Base-by-base conservation (phyloP, 768 basidiomycete genomes). In the Pisolithus orientalis region DNA sequence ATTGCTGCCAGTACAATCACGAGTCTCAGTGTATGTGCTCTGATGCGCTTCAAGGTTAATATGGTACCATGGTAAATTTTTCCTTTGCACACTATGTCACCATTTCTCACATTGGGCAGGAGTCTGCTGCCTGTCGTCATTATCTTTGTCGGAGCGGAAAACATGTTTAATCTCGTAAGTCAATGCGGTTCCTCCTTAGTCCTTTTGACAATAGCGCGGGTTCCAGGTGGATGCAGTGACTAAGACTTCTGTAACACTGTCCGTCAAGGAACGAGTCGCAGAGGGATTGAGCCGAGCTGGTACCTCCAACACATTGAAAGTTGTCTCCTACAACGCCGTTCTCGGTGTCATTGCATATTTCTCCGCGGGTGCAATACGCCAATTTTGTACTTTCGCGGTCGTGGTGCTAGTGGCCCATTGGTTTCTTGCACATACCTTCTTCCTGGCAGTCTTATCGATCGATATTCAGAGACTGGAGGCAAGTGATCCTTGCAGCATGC, bases 381-480 rank as follows among this genome's bases (percentile, higher is more conserved):
- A 97, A 61, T 95, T 97, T 63, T 95, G 94, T 67, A 77, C 84
- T 3, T 97, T 98, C 65, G 92, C 93, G 0, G 85, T 93, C 42
- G 92, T 97, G 24, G 92, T 97, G 10, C 78, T 97, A 21, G 87
- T 97, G 29, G 94, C 93, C 14, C 94, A 98, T 66, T 98, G 93
- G 93, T 95, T 94, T 72, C 78, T 98, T 54, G 87, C 95, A 14
- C 91, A 96, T 63, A 96, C 93, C 0, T 95, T 97, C 72, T 97
- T 95, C 70, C 76, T 94, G 57, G 89, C 94, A 6, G 93, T 96
- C 27, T 72, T 99, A 24, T 93, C 92, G 0, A 96, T 99, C 59
- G 95, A 99, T 72, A 84, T 97, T 44, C 94, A 96, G 59, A 83
- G 95, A 44, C 70, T 99, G 25, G 95, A 95, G 72, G 85, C 83